A percentile compares a stretch with the other conserved stretches of the same genome.
phyloP scores from a whole-genome alignment of 139 green algal genomes.

The Limnomonas spitsbergensis region DNA sequence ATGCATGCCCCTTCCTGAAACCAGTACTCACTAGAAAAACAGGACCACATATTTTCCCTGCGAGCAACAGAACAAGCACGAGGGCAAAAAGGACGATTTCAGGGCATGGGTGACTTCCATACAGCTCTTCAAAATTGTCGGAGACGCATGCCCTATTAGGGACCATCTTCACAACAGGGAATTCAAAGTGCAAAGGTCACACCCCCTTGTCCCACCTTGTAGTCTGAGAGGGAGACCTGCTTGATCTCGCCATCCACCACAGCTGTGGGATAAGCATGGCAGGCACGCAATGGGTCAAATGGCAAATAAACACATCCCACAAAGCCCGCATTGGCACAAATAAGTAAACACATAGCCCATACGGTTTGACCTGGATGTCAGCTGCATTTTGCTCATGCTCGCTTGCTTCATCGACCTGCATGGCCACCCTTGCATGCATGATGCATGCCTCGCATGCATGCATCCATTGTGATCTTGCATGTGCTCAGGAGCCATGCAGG shows the following conservation, averaged over 20 bases:
- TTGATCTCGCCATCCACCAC: conserved; percentile 66
- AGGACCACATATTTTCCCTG: conserved; percentile 67
- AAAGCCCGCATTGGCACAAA: background rate
- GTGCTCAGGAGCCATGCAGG: too few species aligned
- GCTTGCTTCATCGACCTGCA: background rate
- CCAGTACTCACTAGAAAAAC: conserved; percentile 62
- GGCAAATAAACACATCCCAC: too few species aligned
- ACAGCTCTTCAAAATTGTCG: too few species aligned
- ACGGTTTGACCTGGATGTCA: background rate
- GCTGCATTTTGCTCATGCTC: background rate
- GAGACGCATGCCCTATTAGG: too few species aligned
- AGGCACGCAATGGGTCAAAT: too few species aligned
- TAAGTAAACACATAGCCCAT: background rate
- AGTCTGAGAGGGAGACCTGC: conserved; percentile 55
- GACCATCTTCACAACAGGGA: background rate
- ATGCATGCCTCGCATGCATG: background rate
- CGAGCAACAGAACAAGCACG: background rate
- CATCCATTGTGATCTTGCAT: background rate
- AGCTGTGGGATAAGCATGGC: conserved; percentile 53
- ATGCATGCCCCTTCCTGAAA: background rate
- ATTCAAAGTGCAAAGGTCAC: background rate
- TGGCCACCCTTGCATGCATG: background rate
- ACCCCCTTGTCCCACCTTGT: conserved; percentile 34
- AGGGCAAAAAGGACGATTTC: too few species aligned
- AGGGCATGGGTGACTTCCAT: too few species aligned